Evolutionary conservation across 2,329 filamentous ascomycete genomes (phyloP).

Genomic region (Cladosporium velox): DNA sequence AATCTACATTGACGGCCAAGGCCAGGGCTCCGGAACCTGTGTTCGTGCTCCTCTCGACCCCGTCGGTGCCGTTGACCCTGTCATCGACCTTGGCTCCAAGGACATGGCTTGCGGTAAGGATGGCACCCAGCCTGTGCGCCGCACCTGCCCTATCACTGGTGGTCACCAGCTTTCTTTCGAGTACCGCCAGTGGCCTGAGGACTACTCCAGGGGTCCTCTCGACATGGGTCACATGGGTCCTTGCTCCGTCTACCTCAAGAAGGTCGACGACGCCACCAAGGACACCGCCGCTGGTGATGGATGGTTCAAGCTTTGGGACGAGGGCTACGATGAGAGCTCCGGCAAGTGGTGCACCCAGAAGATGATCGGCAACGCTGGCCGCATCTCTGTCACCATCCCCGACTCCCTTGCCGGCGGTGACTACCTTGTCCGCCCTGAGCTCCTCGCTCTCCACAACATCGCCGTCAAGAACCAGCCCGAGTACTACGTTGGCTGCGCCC

Average conservation of each 20-base stretch:
- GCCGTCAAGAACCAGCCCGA: slow-evolving; percentile 59
- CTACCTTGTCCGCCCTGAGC: slow-evolving; percentile 71
- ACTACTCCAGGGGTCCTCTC: slow-evolving; percentile 56
- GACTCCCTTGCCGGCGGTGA: slow-evolving; percentile 62
- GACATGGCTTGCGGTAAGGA: slow-evolving; percentile 68
- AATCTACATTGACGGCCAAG: slow-evolving; percentile 58
- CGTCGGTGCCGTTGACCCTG: slow-evolving; percentile 57
- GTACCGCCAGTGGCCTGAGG: slow-evolving; percentile 64
- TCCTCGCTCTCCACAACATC: slow-evolving; percentile 68
- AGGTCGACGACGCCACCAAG: slow-evolving; percentile 59
- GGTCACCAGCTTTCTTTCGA: slow-evolving; percentile 65
- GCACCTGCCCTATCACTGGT: slow-evolving; percentile 50
- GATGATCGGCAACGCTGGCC: slow-evolving; percentile 64
- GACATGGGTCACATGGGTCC: slow-evolving; percentile 66
- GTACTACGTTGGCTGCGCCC: slow-evolving; percentile 72
- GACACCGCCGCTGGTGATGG: slow-evolving; percentile 60
- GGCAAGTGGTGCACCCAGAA: slow-evolving; percentile 70
- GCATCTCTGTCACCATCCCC: slow-evolving; percentile 65
- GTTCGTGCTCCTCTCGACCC: slow-evolving; percentile 65
- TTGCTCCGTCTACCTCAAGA: slow-evolving; percentile 74
- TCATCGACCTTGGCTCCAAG: slow-evolving; percentile 57
- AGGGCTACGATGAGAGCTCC: slow-evolving; percentile 57
- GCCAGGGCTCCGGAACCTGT: slow-evolving; percentile 68
- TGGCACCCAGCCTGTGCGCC: slow-evolving; percentile 52
- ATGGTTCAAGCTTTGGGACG: slow-evolving; percentile 78